phyloP scores from a whole-genome alignment of 1,284 basidiomycete species.

The Moesziomyces sp. region DNA sequence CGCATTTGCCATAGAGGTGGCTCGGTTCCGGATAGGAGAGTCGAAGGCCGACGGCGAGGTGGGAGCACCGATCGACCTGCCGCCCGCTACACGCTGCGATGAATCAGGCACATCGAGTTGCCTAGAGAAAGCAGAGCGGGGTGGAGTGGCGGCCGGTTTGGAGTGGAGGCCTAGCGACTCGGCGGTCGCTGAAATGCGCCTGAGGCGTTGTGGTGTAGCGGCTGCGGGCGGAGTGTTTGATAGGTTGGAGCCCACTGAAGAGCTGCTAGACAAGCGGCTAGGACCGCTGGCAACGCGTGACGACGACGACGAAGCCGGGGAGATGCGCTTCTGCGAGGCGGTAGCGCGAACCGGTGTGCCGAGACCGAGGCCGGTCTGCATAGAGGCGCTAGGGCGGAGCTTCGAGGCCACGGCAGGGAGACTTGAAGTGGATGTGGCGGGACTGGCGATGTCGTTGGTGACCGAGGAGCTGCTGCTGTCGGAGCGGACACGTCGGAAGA shows the following conservation, averaged over 20 bases:
- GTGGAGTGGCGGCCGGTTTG: slow-evolving; percentile 32
- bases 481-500: slow-evolving; percentile 69
- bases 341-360: slow-evolving; percentile 40
- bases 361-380: slow-evolving; percentile 36
- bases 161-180: slow-evolving; percentile 31
- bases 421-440: slow-evolving; percentile 29
- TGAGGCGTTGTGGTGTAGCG: slow-evolving; percentile 14
- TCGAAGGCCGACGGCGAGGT: slow-evolving; percentile 23
- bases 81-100: slow-evolving; percentile 2
- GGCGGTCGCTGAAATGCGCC: slow-evolving; percentile 45
- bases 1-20: slow-evolving; percentile 37
- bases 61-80: slow-evolving; percentile 7
- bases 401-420: slow-evolving; percentile 25
- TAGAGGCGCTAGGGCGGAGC: slow-evolving; percentile 26
- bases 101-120: slow-evolving; percentile 28
- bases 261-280: slow-evolving; percentile 34
- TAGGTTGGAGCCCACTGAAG: slow-evolving; percentile 31
- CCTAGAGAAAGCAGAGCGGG: slow-evolving; percentile 13
- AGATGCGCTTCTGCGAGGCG: slow-evolving; percentile 12
- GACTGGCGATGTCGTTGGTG: slow-evolving; percentile 29
- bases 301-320: slow-evolving; percentile 14
- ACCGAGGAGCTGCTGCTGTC: slow-evolving; percentile 38
- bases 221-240: slow-evolving; percentile 45
- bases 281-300: slow-evolving; percentile 40
- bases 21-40: slow-evolving; percentile 37